A percentile compares a stretch with the other conserved stretches of the same genome.
phyloP scores from a whole-genome alignment of 129 eudicot species.

The Scalesia atractyloides region DNA sequence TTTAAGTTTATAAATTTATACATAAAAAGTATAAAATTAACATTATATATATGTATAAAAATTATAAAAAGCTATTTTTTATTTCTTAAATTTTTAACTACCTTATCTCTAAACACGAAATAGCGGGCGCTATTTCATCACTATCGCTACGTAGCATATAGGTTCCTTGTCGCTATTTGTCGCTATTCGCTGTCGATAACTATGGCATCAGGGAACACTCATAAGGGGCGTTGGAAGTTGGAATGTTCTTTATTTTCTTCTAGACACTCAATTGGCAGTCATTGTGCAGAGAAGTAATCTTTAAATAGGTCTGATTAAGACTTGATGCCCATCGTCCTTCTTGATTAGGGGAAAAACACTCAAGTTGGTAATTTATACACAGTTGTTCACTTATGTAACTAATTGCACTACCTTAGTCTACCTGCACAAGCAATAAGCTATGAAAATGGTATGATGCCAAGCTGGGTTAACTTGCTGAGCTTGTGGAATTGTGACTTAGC shows the following conservation, averaged over 20 bases:
- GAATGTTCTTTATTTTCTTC: background rate
- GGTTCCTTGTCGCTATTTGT: too few species aligned
- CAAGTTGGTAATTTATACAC: background rate
- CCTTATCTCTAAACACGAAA: too few species aligned
- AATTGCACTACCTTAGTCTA: background rate
- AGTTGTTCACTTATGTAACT: background rate
- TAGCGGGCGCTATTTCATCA: too few species aligned
- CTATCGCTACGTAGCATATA: too few species aligned
- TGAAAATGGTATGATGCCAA: background rate
- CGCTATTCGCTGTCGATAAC: too few species aligned
- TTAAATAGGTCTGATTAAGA: background rate
- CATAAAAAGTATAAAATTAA: too few species aligned
- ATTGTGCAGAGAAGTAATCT: background rate
- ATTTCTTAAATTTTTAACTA: too few species aligned
- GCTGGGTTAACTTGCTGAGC: background rate
- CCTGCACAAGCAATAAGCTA: background rate
- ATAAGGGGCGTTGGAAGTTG: background rate
- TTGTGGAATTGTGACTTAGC: conserved; percentile 4
- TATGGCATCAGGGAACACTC: background rate
- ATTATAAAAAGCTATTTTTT: too few species aligned
- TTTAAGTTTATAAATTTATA: too few species aligned
- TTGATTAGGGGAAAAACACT: background rate
- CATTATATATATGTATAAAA: too few species aligned
- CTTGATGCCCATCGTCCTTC: background rate
- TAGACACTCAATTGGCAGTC: background rate